These are phyloP conservation scores for Dictyostelium brefeldianum DNA, from an alignment of 78 protist genomes.

Conservation along the genomic window DNA sequence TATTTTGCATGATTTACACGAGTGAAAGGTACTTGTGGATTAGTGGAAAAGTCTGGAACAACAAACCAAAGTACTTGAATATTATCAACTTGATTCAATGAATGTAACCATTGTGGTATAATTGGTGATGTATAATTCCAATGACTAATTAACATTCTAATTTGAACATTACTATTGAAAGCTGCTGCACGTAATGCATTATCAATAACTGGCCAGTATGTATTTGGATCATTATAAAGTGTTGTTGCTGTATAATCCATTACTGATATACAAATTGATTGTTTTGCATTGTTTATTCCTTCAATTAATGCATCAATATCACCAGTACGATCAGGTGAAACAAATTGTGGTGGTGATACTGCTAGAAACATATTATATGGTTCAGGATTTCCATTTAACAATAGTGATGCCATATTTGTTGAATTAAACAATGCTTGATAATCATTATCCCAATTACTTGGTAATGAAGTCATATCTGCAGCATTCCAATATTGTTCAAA, in stretches of 20 bases:
- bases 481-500: constrained; percentile 83
- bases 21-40: constrained; percentile 84
- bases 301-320: constrained; percentile 81
- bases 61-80: constrained; percentile 84
- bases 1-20: constrained; percentile 94
- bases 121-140: constrained; percentile 87
- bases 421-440: constrained; percentile 35
- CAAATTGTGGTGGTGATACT: constrained; percentile 64
- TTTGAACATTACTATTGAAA: constrained; percentile 74
- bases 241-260: constrained; percentile 89
- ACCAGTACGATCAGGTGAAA: constrained; percentile 53
- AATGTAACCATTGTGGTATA: constrained; percentile 71
- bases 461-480: constrained; percentile 29
- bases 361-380: constrained; percentile 43
- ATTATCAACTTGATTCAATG: constrained; percentile 64
- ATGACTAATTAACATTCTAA: constrained; percentile 74
- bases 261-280: constrained; percentile 73
- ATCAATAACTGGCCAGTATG: constrained; percentile 86
- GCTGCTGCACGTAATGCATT: constrained; percentile 85
- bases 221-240: constrained; percentile 56
- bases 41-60: constrained; percentile 70
- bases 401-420: background rate
- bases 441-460: constrained; percentile 21
- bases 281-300: constrained; percentile 44
- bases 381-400: constrained; percentile 25